Base-by-base conservation (phyloP, 352 stramenopile genomes). In the Elongisporangium senticosum region DNA sequence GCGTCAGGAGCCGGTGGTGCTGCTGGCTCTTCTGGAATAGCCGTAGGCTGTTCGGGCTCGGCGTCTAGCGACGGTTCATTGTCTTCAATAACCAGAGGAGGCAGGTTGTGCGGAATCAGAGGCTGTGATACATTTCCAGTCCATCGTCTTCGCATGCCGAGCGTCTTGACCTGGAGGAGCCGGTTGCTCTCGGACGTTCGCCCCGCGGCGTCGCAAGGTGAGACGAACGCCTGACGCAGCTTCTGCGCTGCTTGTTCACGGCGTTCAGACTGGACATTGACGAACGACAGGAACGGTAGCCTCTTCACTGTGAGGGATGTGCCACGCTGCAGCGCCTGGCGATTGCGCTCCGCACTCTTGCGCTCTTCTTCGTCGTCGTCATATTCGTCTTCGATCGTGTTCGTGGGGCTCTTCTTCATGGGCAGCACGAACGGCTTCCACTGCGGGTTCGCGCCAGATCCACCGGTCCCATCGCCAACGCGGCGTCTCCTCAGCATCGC, bases 371-470 rank as follows among this genome's bases (percentile, higher is more conserved):
- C 68, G 24, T 77, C 68, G 21, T 68, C 67, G 10, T 62, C 64
- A 21, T 61, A 40, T 1, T 62, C 33, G 10, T 51, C n/a, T 20
- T 43, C 19, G 11, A 4, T 23, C 28, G 56, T 26, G 2, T n/a
- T 2, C 28, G 47, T 62, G 10, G 19, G 11, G 2, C 26, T 14
- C 37, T 49, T 68, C 59, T 89, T 93, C 17, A 86, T 53, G 0
- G 83, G 83, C 49, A 87, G 69, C 55, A 93, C 80, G 53, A 93
- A 93, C 17, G 77, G 83, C 62, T 93, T 93, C 75, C 86, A 92
- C 47, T 82, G 75, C 49, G 68, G 26, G 13, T 58, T 58, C 23
- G 48, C 59, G 54, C 65, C 51, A 13, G 55, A 56, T 17, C 58
- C 48, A 15, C 56, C 59, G 11, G 33, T 2, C 4, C 57, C 50